Base-by-base conservation (phyloP, 2,329 filamentous ascomycete genomes). In the Colletotrichum musicola region DNA sequence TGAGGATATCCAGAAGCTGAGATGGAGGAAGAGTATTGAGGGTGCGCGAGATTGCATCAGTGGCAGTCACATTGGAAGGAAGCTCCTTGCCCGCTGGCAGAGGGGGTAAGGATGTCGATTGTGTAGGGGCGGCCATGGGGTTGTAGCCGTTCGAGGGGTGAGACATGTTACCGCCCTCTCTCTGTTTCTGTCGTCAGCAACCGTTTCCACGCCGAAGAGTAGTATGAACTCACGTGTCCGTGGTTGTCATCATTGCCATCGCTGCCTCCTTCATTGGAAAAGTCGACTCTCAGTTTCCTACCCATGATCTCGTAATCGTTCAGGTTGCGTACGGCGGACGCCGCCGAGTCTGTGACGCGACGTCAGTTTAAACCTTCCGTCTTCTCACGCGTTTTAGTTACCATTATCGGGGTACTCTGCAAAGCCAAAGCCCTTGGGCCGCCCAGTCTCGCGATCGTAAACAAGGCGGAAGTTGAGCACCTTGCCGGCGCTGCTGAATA, bases 251-350 rank as follows among this genome's bases (percentile, higher is more conserved):
- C 89, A 64, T 92, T 90, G 70, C 91, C 90, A 71, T 88, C 87
- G 51, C 89, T 91, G 73, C 92, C 92, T 72, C 94, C 93, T 78
- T 98, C 95, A 79, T 97, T 97, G 68, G 93, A 96, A 81, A 97
- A 99, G 81, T 98, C 96, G 64, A 99, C 96, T 69, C 95, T 90
- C 71, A 99, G 87, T 80, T 97, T 97, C 75, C 96, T 90, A 63
- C 94, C 94, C 91, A 97, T 97, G 77, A 98, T 90, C 79, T 98
- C 95, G 81, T 94, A 91, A 79, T 97, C 94, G 82, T 98, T 97
- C 60, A 98, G 84, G 78, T 99, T 98, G 74, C 95, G 92, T 55
- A 98, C 95, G 2, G 96, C 96, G 2, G 94, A 97, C 44, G 95
- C 94, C 38, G 96, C 96, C 27, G 94, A 91, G 75, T 91, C 89